phyloP scores from a whole-genome alignment of 345 rosid species.

The Arabis alpina region DNA sequence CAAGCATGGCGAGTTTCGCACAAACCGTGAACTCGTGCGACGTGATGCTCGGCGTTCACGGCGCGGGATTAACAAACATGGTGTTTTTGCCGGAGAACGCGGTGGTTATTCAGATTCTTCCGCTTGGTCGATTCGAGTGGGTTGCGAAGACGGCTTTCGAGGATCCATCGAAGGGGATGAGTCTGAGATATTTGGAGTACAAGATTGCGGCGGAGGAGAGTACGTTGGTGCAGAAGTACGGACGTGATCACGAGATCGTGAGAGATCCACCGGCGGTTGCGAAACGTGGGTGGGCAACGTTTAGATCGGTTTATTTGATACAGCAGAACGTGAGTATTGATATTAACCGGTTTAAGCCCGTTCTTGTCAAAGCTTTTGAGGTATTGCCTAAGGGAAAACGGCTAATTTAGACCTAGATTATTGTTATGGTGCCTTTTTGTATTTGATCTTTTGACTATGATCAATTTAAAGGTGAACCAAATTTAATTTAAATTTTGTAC shows the following conservation, averaged over 20 bases:
- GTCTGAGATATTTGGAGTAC: slow-evolving; percentile 68
- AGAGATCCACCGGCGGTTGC: slow-evolving; percentile 51
- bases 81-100: slow-evolving; percentile 82
- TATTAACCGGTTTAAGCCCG: slow-evolving; percentile 61
- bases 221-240: slow-evolving; percentile 54
- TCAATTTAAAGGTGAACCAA: too few species aligned
- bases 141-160: slow-evolving; percentile 52
- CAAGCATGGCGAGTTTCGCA: slow-evolving; percentile 49
- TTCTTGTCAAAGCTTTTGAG: slow-evolving; percentile 63
- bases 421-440: too few species aligned
- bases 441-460: too few species aligned
- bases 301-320: slow-evolving; percentile 63
- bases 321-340: slow-evolving; percentile 74
- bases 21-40: slow-evolving; percentile 71
- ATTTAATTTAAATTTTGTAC: too few species aligned
- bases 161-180: slow-evolving; percentile 67
- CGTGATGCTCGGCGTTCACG: slow-evolving; percentile 82
- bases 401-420: too few species aligned
- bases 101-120: slow-evolving; percentile 71
- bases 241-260: slow-evolving; percentile 56
- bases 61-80: slow-evolving; percentile 88
- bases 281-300: slow-evolving; percentile 62
- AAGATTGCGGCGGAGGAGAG: slow-evolving; percentile 67
- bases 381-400: too few species aligned
- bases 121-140: slow-evolving; percentile 71